Conservation (phyloP, 768 basidiomycete genomes). For the Russula griseocarnosa region DNA sequence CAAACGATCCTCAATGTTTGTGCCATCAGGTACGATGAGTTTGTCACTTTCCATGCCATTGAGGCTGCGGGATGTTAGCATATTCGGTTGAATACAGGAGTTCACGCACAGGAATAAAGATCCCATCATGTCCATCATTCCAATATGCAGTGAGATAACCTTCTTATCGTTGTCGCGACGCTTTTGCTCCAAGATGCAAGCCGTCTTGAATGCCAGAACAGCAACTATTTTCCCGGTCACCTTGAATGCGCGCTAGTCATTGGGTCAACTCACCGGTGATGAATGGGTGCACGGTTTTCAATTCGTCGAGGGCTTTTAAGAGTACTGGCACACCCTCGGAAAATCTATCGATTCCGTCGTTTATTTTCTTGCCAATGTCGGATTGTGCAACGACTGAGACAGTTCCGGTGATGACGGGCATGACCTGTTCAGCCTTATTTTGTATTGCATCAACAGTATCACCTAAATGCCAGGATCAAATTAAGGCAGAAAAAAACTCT, state of each 20-base stretch:
- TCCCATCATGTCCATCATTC: slow-evolving; percentile 50
- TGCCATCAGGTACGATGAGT: slow-evolving; percentile 35
- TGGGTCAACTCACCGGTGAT: slow-evolving; percentile 29
- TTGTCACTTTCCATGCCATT: slow-evolving; percentile 34
- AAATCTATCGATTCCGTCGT: slow-evolving; percentile 29
- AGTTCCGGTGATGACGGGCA: slow-evolving; percentile 6
- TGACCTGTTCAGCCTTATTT: neutral
- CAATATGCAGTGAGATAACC: slow-evolving; percentile 43
- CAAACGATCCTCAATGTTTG: slow-evolving; percentile 37
- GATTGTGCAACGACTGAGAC: slow-evolving; percentile 3
- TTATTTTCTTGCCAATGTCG: slow-evolving; percentile 15
- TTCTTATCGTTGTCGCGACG: slow-evolving; percentile 51
- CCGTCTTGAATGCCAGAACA: slow-evolving; percentile 48
- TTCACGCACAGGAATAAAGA: slow-evolving; percentile 17
- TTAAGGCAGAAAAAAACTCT: too few relatives aligned
- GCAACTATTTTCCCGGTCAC: slow-evolving; percentile 36
- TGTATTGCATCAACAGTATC: neutral
- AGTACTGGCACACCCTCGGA: slow-evolving; percentile 32
- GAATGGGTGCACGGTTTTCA: slow-evolving; percentile 33
- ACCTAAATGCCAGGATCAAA: neutral
- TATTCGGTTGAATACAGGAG: too few relatives aligned
- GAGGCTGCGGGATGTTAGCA: slow-evolving; percentile 31
- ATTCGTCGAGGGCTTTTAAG: slow-evolving; percentile 33
- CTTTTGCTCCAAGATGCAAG: slow-evolving; percentile 46
- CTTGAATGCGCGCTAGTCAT: neutral